Evolutionary conservation across 2,329 filamentous ascomycete species (phyloP).

Genomic region (Fusarium xyrophilum): DNA sequence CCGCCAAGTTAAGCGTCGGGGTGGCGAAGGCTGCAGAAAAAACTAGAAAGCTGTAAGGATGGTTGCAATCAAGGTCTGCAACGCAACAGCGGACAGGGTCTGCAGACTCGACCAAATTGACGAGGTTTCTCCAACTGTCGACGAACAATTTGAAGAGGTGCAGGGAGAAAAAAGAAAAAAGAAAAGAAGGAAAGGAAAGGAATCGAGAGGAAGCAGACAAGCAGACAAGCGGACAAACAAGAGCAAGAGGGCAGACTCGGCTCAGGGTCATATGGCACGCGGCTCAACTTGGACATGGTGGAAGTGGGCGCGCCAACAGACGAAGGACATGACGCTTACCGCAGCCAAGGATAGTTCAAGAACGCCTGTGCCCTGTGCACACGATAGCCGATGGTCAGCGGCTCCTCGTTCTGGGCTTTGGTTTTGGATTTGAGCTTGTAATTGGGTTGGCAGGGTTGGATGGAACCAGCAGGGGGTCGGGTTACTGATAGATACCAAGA

Average conservation of each 20-base stretch:
- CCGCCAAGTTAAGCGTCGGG: constrained; percentile 12
- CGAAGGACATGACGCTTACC: constrained; percentile 40
- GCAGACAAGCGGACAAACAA: neutral
- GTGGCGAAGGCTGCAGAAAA: constrained; percentile 31
- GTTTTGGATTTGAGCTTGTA: constrained; percentile 12
- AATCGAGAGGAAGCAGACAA: neutral
- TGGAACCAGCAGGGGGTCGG: constrained; percentile 20
- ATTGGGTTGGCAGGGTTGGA: constrained; percentile 22
- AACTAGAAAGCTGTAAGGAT: constrained; percentile 24
- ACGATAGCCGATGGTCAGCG: constrained; percentile 33
- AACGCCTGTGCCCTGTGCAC: constrained; percentile 24
- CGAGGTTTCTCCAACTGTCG: constrained; percentile 1
- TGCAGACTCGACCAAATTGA: constrained; percentile 10
- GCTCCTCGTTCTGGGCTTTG: constrained; percentile 12
- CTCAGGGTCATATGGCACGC: constrained; percentile 26
- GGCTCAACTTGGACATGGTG: constrained; percentile 24
- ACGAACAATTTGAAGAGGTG: neutral
- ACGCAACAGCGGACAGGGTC: constrained; percentile 18
- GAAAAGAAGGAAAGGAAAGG: neutral
- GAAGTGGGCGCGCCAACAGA: constrained; percentile 27
- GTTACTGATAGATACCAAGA: constrained; percentile 27
- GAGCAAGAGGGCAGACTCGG: constrained; percentile 25
- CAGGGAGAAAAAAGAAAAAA: neutral
- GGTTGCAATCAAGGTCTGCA: constrained; percentile 15
- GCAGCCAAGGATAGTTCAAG: constrained; percentile 26